phyloP scores from a whole-genome alignment of 2,329 filamentous ascomycete species.

The Clarireedia monteithiana region DNA sequence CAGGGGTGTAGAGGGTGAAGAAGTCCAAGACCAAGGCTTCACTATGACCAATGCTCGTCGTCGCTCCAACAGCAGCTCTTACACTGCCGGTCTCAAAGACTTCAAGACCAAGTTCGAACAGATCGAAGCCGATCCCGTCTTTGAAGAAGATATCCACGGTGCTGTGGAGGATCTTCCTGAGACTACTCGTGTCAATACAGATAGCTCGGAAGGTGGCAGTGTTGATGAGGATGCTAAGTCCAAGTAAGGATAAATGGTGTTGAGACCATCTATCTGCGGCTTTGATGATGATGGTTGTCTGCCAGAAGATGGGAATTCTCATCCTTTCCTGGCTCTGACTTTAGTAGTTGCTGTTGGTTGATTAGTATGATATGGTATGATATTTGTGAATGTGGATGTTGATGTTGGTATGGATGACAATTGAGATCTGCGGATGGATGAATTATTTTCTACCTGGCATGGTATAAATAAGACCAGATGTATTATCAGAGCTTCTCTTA shows the following conservation, averaged over 20 bases:
- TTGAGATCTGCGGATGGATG: slow-evolving; percentile 2
- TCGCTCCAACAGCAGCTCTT: slow-evolving; percentile 82
- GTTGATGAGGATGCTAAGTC: slow-evolving; percentile 33
- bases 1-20: slow-evolving; percentile 79
- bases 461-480: slow-evolving; percentile 23
- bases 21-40: slow-evolving; percentile 77
- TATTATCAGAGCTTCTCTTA: slow-evolving; percentile 21
- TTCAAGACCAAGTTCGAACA: slow-evolving; percentile 98
- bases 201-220: slow-evolving; percentile 27
- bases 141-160: slow-evolving; percentile 79
- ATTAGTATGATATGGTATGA: neutral
- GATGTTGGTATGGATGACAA: slow-evolving; percentile 19
- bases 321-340: slow-evolving; percentile 13
- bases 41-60: slow-evolving; percentile 80
- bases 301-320: slow-evolving; percentile 21
- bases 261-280: neutral
- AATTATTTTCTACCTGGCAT: slow-evolving; percentile 8
- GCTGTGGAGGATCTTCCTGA: slow-evolving; percentile 31
- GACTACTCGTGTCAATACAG: slow-evolving; percentile 26
- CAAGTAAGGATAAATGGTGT: slow-evolving; percentile 29
- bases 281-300: slow-evolving; percentile 19
- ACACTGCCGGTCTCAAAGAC: slow-evolving; percentile 60
- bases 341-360: neutral
- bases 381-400: slow-evolving; percentile 1
- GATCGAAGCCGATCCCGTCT: slow-evolving; percentile 81